phyloP scores from a whole-genome alignment of 495 filamentous ascomycete genomes.

The Neurospora sp. region DNA sequence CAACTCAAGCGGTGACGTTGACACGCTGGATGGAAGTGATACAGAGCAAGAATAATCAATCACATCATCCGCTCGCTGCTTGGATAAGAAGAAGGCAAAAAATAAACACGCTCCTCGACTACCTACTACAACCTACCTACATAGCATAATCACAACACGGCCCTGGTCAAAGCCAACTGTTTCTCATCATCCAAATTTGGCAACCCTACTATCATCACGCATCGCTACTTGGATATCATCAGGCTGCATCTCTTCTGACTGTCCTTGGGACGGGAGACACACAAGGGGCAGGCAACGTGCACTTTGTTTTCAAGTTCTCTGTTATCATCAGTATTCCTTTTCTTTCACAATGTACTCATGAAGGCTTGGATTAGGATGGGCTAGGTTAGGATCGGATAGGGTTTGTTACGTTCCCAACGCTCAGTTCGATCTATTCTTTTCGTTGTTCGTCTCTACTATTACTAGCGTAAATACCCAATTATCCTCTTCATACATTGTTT shows the following conservation, averaged over 20 bases:
- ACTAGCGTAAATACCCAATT: neutral
- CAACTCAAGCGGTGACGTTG: neutral
- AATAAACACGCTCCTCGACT: neutral
- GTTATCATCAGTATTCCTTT: neutral
- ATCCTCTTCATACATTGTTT: neutral
- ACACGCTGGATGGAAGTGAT: constrained; percentile 15
- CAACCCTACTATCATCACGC: neutral
- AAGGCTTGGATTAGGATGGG: neutral
- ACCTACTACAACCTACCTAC: neutral
- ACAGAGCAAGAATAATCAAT: constrained; percentile 21
- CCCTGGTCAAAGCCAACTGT: neutral
- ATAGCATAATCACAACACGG: neutral
- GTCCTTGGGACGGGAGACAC: neutral
- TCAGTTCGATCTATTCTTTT: neutral
- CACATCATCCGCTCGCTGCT: neutral
- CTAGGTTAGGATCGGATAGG: neutral
- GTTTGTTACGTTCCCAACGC: neutral
- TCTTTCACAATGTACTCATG: neutral
- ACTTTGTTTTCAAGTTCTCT: neutral
- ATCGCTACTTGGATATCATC: neutral
- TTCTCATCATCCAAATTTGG: neutral
- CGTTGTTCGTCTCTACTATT: neutral
- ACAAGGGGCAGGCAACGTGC: neutral
- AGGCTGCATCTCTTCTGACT: neutral
- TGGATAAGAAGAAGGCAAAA: neutral